A percentile compares a stretch with the other conserved stretches of the same genome.
Conservation (phyloP, 345 rosid species). For the Geranium rotundifolium region DNA sequence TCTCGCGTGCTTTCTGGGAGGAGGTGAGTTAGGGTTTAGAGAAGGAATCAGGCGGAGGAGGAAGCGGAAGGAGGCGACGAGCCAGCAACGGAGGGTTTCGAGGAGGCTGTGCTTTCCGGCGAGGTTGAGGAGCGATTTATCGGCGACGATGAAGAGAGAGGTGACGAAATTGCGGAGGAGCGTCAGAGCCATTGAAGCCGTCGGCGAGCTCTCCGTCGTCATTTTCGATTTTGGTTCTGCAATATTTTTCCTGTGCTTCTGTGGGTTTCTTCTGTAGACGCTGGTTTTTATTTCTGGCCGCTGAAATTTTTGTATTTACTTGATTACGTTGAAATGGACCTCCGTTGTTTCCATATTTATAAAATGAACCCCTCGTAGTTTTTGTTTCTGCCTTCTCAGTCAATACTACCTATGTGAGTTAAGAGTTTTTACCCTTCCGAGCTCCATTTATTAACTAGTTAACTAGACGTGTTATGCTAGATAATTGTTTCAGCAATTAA, state of each 20-base stretch:
- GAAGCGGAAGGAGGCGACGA: conserved; percentile 46
- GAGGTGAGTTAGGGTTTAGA: conserved; percentile 7
- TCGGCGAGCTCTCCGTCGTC: conserved; percentile 30
- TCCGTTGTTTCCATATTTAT: too few species aligned
- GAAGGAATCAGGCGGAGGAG: conserved; percentile 45
- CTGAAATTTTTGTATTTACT: too few species aligned
- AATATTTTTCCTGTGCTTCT: too few species aligned
- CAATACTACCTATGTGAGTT: too few species aligned
- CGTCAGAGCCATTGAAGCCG: conserved; percentile 32
- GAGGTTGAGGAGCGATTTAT: conserved; percentile 42
- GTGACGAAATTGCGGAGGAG: conserved; percentile 45
- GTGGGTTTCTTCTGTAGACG: not conserved
- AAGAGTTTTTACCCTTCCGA: too few species aligned
- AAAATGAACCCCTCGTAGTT: too few species aligned
- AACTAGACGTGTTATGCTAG: too few species aligned
- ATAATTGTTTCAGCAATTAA: too few species aligned
- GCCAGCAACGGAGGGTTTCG: conserved; percentile 34
- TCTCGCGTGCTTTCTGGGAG: not conserved
- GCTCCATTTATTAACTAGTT: too few species aligned
- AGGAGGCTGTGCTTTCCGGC: conserved; percentile 36
- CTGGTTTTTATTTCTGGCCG: too few species aligned
- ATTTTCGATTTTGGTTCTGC: not conserved
- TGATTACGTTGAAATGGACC: too few species aligned
- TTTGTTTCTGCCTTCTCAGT: too few species aligned
- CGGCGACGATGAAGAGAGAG: conserved; percentile 45